These are phyloP conservation scores for Aspergillus japonicus DNA, from an alignment of 2,329 filamentous ascomycete species.

Conservation along the genomic window DNA sequence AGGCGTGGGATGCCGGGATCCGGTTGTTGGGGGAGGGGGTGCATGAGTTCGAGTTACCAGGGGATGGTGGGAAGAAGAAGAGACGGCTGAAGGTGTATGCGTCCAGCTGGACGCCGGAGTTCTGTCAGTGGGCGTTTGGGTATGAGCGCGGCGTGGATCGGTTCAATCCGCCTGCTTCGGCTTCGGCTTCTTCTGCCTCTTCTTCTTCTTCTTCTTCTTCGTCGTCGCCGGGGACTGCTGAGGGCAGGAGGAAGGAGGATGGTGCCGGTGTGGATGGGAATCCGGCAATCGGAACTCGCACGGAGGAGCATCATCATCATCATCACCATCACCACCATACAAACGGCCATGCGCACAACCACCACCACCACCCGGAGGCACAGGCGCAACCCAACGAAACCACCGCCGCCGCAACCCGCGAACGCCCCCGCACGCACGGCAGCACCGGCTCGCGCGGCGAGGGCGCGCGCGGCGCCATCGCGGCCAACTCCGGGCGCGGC, in stretches of 20 bases:
- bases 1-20: conserved; percentile 49
- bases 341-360: no score
- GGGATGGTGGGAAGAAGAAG: conserved; percentile 27
- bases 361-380: no score
- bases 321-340: neutral
- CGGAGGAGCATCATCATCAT: neutral
- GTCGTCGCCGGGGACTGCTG: neutral
- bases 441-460: neutral
- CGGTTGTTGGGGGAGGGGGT: conserved; percentile 57
- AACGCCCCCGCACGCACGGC: neutral
- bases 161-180: conserved; percentile 46
- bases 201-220: neutral
- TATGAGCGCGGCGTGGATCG: conserved; percentile 53
- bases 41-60: conserved; percentile 43
- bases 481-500: neutral
- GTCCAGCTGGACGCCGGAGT: conserved; percentile 54
- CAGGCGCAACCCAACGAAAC: no score
- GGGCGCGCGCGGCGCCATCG: neutral
- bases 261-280: neutral
- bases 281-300: neutral
- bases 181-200: neutral
- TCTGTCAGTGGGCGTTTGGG: conserved; percentile 56
- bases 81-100: conserved; percentile 54
- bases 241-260: neutral
- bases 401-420: neutral